A percentile compares a stretch with the other conserved stretches of the same genome.
These are phyloP conservation scores for Sistotremastrum suecicum DNA, from an alignment of 768 basidiomycete genomes.

Conservation along the genomic window DNA sequence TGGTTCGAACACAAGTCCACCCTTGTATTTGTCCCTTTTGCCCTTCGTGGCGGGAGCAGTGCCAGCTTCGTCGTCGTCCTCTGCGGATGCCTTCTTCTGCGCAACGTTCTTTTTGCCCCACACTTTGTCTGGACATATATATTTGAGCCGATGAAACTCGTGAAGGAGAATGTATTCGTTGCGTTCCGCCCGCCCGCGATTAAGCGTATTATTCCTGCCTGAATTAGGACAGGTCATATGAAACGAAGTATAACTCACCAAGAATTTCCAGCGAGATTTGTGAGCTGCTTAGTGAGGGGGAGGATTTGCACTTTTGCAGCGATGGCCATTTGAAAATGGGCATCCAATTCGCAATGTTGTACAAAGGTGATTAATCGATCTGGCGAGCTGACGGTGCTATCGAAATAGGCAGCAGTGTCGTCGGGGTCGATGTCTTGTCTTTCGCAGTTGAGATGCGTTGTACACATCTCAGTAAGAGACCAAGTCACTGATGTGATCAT, in stretches of 20 bases:
- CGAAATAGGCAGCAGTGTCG: constrained; percentile 84
- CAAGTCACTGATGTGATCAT: constrained; percentile 98
- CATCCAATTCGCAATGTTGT: constrained; percentile 87
- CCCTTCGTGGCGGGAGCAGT: constrained; percentile 39
- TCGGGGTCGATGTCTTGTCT: constrained; percentile 94
- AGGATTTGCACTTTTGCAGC: constrained; percentile 87
- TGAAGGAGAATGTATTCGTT: constrained; percentile 98
- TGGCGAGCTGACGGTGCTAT: constrained; percentile 63
- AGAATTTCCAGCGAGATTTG: constrained; percentile 90
- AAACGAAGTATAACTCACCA: constrained; percentile 42
- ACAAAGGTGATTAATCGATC: constrained; percentile 77
- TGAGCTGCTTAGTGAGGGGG: constrained; percentile 84
- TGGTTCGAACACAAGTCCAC: constrained; percentile 94
- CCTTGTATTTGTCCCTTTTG: constrained; percentile 93
- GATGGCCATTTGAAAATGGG: constrained; percentile 96
- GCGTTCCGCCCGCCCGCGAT: constrained; percentile 94
- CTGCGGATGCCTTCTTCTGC: constrained; percentile 30
- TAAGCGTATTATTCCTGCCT: constrained; percentile 87
- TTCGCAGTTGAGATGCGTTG: constrained; percentile 70
- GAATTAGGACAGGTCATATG: neutral
- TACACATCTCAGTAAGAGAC: constrained; percentile 96
- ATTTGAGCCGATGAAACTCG: constrained; percentile 93
- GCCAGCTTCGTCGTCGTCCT: constrained; percentile 29
- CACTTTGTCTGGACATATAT: constrained; percentile 90
- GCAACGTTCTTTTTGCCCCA: constrained; percentile 61